Conservation (phyloP, 1,284 basidiomycete species). For the Pisolithus thermaeus region DNA sequence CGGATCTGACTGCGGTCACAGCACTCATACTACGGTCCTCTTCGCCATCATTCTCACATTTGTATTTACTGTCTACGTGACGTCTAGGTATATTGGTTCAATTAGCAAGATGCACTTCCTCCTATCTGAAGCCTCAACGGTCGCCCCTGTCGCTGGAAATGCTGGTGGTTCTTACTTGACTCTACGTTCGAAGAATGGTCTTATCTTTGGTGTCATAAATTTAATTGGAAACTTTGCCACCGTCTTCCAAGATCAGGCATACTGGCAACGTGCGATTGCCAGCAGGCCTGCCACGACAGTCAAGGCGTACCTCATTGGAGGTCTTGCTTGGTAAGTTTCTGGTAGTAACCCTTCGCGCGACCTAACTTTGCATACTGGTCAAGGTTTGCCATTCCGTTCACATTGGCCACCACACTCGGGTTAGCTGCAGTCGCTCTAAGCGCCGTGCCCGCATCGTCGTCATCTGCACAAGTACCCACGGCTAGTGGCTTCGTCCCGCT, state of each 20-base stretch:
- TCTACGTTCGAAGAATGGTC: conserved; percentile 74
- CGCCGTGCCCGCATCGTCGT: conserved; percentile 25
- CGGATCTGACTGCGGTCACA: conserved; percentile 20
- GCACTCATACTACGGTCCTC: conserved; percentile 75
- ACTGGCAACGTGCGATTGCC: conserved; percentile 87
- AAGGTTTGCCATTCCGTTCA: conserved; percentile 82
- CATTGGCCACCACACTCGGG: conserved; percentile 76
- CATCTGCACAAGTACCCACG: conserved; percentile 15
- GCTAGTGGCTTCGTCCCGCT: conserved; percentile 53
- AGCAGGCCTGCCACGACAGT: conserved; percentile 75
- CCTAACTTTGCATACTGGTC: background rate
- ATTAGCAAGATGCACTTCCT: conserved; percentile 54
- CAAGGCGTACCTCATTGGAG: conserved; percentile 85
- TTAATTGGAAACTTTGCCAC: conserved; percentile 80
- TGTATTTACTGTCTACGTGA: conserved; percentile 72
- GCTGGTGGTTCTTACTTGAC: conserved; percentile 68
- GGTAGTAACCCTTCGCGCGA: background rate
- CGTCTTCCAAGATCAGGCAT: conserved; percentile 73
- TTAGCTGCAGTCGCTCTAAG: conserved; percentile 73
- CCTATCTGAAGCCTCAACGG: conserved; percentile 43
- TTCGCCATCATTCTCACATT: conserved; percentile 77
- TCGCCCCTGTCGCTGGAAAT: conserved; percentile 57
- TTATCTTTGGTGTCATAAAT: conserved; percentile 89
- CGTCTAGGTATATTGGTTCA: conserved; percentile 58
- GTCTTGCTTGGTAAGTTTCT: conserved; percentile 67